Base-by-base conservation (phyloP, 208 protist species). In the Trypanosoma scelopori region DNA sequence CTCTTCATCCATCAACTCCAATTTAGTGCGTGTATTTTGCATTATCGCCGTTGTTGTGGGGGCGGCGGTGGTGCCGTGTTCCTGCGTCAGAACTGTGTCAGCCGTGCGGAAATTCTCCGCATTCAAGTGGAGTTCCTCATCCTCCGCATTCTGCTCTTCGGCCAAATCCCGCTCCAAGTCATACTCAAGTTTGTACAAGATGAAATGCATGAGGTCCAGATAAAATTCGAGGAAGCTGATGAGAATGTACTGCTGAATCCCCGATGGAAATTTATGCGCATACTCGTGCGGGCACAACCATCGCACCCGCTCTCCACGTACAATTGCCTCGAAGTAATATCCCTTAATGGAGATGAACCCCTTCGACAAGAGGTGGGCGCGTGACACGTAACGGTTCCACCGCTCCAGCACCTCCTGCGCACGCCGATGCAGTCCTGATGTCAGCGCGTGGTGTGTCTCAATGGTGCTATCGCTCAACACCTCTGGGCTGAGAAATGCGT, bases 281-380 rank as follows among this genome's bases (percentile, higher is more conserved):
- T 99, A 99, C 71, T 96, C 76, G 86, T 99, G 97, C 13, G 98
- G 98, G 53, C 88, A 97, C 27, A 99, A 71, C 98, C 98, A 99
- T 22, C 97, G 98, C 46, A 99, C 77, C 25, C 83, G 72, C 68
- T 97, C 81, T 0, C 97, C 97, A 60, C 91, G 78, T 30, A 99
- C 84, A 39, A 97, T 65, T 5, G 97, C 98, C 78, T 99, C 98
- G 83, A 98, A 99, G 84, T 99, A 99, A 74, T 98, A 95, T 28
- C 93, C 98, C 78, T 99, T 99, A 78, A 99, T 96, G 35, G 97
- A 99, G 55, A 99, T 89, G 83, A 99, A 99, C 41, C 80, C 87
- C 71, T 98, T 99, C 25, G 81, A 83, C 1, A 99, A 81, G 6
- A 76, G 46, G 49, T 87, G 80, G 22, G 92, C 87, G 22, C 62